Evolutionary conservation across 192 early-diverging fungal genomes (phyloP).

Genomic region (Podila verticillata): DNA sequence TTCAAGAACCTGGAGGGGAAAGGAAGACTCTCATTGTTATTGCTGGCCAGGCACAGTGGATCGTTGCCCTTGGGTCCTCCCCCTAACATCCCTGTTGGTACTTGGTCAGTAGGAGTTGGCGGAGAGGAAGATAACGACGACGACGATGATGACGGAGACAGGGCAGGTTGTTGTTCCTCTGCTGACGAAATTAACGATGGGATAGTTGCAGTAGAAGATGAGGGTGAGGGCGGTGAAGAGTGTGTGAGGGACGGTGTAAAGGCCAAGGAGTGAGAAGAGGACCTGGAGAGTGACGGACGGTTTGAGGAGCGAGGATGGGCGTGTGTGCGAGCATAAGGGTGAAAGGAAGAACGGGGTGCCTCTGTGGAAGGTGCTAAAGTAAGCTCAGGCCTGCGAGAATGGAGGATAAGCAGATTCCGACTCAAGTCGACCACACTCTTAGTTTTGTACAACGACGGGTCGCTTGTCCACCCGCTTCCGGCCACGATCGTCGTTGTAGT

Average conservation of each 20-base stretch:
- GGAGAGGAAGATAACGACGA: not conserved
- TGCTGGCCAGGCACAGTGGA: not conserved
- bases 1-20: not conserved
- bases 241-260: not conserved
- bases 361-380: not conserved
- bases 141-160: not conserved
- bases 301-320: not conserved
- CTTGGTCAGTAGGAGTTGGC: not conserved
- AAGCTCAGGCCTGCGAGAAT: not conserved
- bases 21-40: not conserved
- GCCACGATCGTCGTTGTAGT: not conserved
- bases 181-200: not conserved
- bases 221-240: not conserved
- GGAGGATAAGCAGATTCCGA: constrained; percentile 1
- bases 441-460: not conserved
- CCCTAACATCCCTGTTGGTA: not conserved
- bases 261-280: not conserved
- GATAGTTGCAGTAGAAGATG: not conserved
- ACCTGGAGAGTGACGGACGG: not conserved
- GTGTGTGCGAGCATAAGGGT: not conserved
- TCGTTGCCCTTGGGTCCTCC: not conserved
- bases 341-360: not conserved
- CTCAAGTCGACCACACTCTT: not conserved
- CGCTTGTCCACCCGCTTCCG: not conserved
- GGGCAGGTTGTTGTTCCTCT: not conserved